These are phyloP conservation scores for Tolypocladium album DNA, from an alignment of 2,329 filamentous ascomycete genomes.

Conservation along the genomic window DNA sequence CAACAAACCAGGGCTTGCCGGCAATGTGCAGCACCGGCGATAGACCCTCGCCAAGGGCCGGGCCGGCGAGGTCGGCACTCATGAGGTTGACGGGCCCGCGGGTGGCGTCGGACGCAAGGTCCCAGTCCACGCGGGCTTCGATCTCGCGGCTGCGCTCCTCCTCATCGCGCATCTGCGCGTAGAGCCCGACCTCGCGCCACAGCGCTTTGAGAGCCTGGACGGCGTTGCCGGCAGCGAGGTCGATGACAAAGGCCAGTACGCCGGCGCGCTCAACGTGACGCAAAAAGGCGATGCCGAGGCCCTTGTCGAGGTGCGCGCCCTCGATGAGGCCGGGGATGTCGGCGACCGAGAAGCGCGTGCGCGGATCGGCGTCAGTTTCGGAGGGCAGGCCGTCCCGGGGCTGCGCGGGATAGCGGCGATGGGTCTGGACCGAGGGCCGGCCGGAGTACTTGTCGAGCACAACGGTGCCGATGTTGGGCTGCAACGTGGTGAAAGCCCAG, in stretches of 20 bases:
- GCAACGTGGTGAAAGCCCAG: slow-evolving; percentile 95
- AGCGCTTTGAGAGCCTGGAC: slow-evolving; percentile 68
- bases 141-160: slow-evolving; percentile 56
- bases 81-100: slow-evolving; percentile 15
- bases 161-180: slow-evolving; percentile 69
- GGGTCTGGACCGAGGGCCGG: slow-evolving; percentile 44
- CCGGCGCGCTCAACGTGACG: slow-evolving; percentile 90
- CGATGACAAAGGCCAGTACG: slow-evolving; percentile 87
- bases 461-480: slow-evolving; percentile 92
- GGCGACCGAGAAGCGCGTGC: slow-evolving; percentile 82
- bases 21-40: slow-evolving; percentile 58
- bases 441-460: slow-evolving; percentile 82
- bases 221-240: slow-evolving; percentile 70
- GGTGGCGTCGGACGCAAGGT: slow-evolving; percentile 37
- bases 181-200: slow-evolving; percentile 85
- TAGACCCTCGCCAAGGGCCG: slow-evolving; percentile 1
- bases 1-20: slow-evolving; percentile 93
- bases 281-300: slow-evolving; percentile 82
- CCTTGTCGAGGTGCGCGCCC: slow-evolving; percentile 83
- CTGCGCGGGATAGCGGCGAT: slow-evolving; percentile 7
- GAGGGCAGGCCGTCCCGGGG: background rate
- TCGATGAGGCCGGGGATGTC: slow-evolving; percentile 93
- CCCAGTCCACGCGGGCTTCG: slow-evolving; percentile 44
- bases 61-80: slow-evolving; percentile 8
- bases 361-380: slow-evolving; percentile 38